phyloP scores from a whole-genome alignment of 225 moss, liverwort and hornwort species.

The Asterella californica region DNA sequence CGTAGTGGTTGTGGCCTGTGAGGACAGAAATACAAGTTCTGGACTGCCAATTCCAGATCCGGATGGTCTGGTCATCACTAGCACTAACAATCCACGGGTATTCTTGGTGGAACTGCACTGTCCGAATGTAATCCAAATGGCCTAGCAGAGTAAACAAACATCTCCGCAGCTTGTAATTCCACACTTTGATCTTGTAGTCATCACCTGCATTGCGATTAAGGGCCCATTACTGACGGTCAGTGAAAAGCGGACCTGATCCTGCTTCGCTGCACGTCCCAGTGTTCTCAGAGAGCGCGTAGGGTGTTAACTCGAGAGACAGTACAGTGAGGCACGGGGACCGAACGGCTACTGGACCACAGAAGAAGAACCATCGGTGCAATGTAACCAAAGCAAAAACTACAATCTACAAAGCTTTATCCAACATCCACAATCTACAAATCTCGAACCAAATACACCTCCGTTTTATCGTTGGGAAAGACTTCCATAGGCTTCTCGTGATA shows the following conservation, averaged over 20 bases:
- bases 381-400: background rate
- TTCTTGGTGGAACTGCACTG: constrained; percentile 97
- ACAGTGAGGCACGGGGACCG: background rate
- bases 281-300: background rate
- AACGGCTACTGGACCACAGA: background rate
- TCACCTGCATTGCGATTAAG: constrained; percentile 55
- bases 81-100: constrained; percentile 99
- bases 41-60: constrained; percentile 99
- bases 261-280: background rate
- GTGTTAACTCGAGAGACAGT: background rate
- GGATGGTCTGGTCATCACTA: constrained; percentile 98
- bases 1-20: constrained; percentile 96
- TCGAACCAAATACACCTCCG: background rate
- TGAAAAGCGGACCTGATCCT: background rate
- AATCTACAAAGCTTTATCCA: background rate
- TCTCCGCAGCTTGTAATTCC: constrained; percentile 98
- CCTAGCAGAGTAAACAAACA: constrained; percentile 93
- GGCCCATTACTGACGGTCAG: background rate
- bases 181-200: constrained; percentile 98
- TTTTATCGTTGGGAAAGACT: background rate
- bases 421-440: background rate
- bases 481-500: background rate
- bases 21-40: constrained; percentile 97
- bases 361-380: background rate
- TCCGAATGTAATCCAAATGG: constrained; percentile 93